phyloP scores from a whole-genome alignment of 345 rosid species.

The Syzygium aqueum region DNA sequence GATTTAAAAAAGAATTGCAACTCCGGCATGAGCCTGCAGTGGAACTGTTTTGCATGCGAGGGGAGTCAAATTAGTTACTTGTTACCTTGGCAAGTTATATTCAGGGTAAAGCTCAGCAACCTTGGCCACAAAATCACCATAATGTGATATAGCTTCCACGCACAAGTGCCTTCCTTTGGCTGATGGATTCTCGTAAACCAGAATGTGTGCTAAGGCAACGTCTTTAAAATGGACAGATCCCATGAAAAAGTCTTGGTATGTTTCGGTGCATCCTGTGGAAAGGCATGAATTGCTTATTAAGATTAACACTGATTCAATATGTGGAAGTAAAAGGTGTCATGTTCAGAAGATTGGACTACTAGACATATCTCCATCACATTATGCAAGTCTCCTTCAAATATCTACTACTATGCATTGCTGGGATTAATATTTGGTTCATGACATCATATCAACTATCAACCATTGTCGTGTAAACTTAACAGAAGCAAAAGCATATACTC shows the following conservation, averaged over 20 bases:
- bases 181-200: slow-evolving; percentile 74
- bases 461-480: neutral
- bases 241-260: slow-evolving; percentile 66
- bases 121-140: slow-evolving; percentile 81
- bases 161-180: slow-evolving; percentile 84
- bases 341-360: neutral
- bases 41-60: neutral
- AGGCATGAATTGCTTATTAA: neutral
- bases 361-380: neutral
- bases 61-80: neutral
- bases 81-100: slow-evolving; percentile 59
- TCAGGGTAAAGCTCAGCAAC: slow-evolving; percentile 93
- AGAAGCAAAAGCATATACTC: neutral
- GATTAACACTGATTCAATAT: neutral
- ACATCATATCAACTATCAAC: neutral
- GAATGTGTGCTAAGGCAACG: slow-evolving; percentile 76
- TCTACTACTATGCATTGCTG: neutral
- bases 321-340: neutral
- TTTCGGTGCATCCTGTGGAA: slow-evolving; percentile 74
- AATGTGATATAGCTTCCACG: slow-evolving; percentile 82
- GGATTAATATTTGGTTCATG: neutral
- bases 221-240: slow-evolving; percentile 92
- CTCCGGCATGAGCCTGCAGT: neutral
- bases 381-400: neutral
- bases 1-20: neutral